Evolutionary conservation across 148 eudicot genomes (phyloP), one percentile per base, ranked within the genome.

Genomic region (Heliosperma pusillum): DNA sequence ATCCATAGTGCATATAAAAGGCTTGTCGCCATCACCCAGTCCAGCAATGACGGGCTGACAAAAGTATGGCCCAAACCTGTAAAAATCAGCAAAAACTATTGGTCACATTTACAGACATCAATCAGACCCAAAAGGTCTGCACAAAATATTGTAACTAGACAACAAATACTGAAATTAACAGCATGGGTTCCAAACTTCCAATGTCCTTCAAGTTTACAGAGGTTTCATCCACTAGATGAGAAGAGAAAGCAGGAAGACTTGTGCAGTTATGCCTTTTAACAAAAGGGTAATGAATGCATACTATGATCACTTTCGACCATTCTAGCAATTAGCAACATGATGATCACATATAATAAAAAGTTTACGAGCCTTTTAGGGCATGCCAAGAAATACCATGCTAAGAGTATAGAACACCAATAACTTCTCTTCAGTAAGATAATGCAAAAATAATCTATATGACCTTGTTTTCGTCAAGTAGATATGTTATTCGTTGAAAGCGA

Each of bases 1-100:
- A 73, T 94, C 98, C 98, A 94, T 94, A 7, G 97, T 94, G 93
- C 98, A 94, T 58, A 94, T 94, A 84, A 94, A 94, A 27, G 98
- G 98, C 81, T 91, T 90, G 88, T 88, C 85, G 29, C 82, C 98
- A 73, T 94, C 96, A 66, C 97, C 83, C 73, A 94, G 79, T 72
- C 98, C 98, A 79, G 92, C 98, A 83, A 94, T 94, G 70, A 94
- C 98, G 44, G 98, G 97, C 79, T 91, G 97, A 85, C 89, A 85
- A 71, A 94, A 91, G 85, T 91, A 94, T 36, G 98, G 98, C 52
- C 98, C 98, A 82, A 94, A 94, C 83, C 98, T 94, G 66, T 26
- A 11, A 58, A 36, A 44, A 70, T 57, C 27, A n/a, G 7, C 62
- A 75, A 52, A 30, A 78, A 63, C 56, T 21, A 1, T 36, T 36